Conservation (phyloP, 805 yeast species). For the Wickerhamiella nectarea region DNA sequence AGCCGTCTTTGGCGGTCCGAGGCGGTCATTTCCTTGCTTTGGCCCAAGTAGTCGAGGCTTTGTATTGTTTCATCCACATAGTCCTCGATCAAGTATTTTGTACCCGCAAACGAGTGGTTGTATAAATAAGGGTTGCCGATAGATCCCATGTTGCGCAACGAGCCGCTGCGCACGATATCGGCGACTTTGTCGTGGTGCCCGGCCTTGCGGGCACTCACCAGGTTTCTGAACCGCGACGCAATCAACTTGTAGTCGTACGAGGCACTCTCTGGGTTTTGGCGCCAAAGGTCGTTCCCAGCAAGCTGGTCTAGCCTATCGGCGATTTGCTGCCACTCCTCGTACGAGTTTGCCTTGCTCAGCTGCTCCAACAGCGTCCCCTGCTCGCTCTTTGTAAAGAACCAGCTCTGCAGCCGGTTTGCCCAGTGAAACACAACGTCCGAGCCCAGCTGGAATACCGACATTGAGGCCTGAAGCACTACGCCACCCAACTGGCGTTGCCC, state of each 20-base stretch:
- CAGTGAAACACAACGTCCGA: constrained; percentile 21
- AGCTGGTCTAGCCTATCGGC: constrained; percentile 33
- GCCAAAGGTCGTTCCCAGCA: constrained; percentile 33
- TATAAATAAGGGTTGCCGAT: constrained; percentile 67
- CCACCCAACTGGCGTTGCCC: constrained; percentile 6
- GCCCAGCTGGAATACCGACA: constrained; percentile 13
- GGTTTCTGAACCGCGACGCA: constrained; percentile 50
- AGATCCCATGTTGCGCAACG: constrained; percentile 83
- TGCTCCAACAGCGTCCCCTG: constrained; percentile 17
- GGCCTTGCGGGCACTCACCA: constrained; percentile 42
- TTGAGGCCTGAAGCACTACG: not conserved
- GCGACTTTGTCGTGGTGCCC: constrained; percentile 25
- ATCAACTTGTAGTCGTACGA: constrained; percentile 78
- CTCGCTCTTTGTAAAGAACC: constrained; percentile 17
- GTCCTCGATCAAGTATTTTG: constrained; percentile 77
- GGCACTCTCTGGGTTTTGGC: constrained; percentile 68
- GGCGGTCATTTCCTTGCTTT: constrained; percentile 22
- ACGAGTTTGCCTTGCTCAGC: constrained; percentile 35
- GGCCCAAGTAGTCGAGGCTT: constrained; percentile 49
- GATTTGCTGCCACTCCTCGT: constrained; percentile 51
- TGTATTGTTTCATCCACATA: constrained; percentile 63
- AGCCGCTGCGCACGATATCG: constrained; percentile 66
- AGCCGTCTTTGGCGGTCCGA: constrained; percentile 27
- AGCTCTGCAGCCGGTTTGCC: constrained; percentile 15
- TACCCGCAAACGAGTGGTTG: constrained; percentile 74